Percentiles rank a stretch among this genome's conserved stretches.
phyloP scores from a whole-genome alignment of 495 filamentous ascomycete species.

The Penicillium flavigenum region DNA sequence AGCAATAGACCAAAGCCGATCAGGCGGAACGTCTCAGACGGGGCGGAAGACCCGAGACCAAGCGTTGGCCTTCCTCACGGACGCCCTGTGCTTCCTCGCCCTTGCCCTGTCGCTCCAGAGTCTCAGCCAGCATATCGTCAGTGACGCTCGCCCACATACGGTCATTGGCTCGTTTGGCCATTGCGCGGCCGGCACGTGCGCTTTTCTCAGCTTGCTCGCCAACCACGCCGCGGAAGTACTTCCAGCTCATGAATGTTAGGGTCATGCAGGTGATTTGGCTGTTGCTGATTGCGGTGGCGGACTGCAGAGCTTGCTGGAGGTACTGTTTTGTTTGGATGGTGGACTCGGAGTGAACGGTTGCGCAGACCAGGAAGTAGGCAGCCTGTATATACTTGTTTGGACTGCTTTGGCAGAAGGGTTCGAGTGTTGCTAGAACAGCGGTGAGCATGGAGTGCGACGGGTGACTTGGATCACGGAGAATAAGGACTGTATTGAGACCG shows the following conservation, averaged over 20 bases:
- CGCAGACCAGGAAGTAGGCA: slow-evolving; percentile 75
- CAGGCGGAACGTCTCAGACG: slow-evolving; percentile 38
- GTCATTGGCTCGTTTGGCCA: slow-evolving; percentile 75
- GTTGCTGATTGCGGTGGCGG: slow-evolving; percentile 57
- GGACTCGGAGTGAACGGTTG: slow-evolving; percentile 59
- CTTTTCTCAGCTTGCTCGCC: slow-evolving; percentile 91
- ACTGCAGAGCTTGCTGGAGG: slow-evolving; percentile 64
- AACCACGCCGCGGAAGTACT: slow-evolving; percentile 82
- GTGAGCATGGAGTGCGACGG: slow-evolving; percentile 46
- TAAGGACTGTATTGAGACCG: slow-evolving; percentile 76
- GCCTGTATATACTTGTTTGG: slow-evolving; percentile 71
- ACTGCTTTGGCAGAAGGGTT: slow-evolving; percentile 64
- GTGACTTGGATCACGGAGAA: slow-evolving; percentile 65
- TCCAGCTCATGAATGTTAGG: slow-evolving; percentile 79
- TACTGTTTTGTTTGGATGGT: slow-evolving; percentile 74
- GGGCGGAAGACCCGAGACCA: slow-evolving; percentile 45
- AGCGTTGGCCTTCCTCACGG: slow-evolving; percentile 44
- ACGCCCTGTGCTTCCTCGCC: slow-evolving; percentile 56
- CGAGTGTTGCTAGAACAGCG: slow-evolving; percentile 60
- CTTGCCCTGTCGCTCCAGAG: slow-evolving; percentile 70
- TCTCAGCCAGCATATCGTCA: slow-evolving; percentile 74
- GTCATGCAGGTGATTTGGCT: slow-evolving; percentile 76
- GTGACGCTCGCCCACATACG: slow-evolving; percentile 83
- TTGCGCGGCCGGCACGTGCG: slow-evolving; percentile 67
- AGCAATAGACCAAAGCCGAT: slow-evolving; percentile 15